These are phyloP conservation scores for Wickerhamia fluorescens DNA, from an alignment of 805 yeast genomes.

Conservation along the genomic window DNA sequence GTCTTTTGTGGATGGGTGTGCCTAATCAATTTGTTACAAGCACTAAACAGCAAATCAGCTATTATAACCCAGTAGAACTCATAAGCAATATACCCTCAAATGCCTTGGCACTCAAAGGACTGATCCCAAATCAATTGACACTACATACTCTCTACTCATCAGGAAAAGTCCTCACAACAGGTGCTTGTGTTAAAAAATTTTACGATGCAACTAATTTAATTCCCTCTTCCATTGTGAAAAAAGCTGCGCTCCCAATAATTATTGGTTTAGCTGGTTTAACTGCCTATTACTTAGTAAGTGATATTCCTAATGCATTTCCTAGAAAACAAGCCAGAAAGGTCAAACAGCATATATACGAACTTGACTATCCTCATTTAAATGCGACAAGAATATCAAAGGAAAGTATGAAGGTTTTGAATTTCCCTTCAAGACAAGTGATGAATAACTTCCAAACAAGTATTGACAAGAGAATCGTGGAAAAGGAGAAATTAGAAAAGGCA, in stretches of 20 bases:
- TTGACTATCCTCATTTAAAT: slow-evolving; percentile 75
- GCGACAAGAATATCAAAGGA: slow-evolving; percentile 76
- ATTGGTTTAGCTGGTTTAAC: slow-evolving; percentile 47
- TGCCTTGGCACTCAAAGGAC: slow-evolving; percentile 24
- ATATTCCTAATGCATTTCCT: slow-evolving; percentile 86
- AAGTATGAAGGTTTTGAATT: slow-evolving; percentile 70
- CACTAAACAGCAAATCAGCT: slow-evolving; percentile 21
- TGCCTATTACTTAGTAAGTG: slow-evolving; percentile 59
- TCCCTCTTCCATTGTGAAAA: slow-evolving; percentile 34
- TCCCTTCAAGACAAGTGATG: slow-evolving; percentile 78
- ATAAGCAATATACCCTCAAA: slow-evolving; percentile 23
- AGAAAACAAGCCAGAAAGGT: slow-evolving; percentile 73
- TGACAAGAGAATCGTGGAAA: slow-evolving; percentile 52
- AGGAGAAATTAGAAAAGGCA: slow-evolving; percentile 46
- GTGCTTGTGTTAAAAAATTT: slow-evolving; percentile 34
- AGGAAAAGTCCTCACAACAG: slow-evolving; percentile 32
- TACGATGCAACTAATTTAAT: slow-evolving; percentile 27
- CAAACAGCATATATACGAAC: slow-evolving; percentile 48
- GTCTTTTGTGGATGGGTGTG: slow-evolving; percentile 40
- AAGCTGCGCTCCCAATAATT: slow-evolving; percentile 47
- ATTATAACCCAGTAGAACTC: slow-evolving; percentile 26
- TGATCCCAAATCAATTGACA: slow-evolving; percentile 31
- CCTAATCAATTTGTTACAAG: slow-evolving; percentile 21
- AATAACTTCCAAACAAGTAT: slow-evolving; percentile 58
- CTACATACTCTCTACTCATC: slow-evolving; percentile 35